phyloP scores from a whole-genome alignment of 2,329 filamentous ascomycete species.

The Aspergillus fumigatus region DNA sequence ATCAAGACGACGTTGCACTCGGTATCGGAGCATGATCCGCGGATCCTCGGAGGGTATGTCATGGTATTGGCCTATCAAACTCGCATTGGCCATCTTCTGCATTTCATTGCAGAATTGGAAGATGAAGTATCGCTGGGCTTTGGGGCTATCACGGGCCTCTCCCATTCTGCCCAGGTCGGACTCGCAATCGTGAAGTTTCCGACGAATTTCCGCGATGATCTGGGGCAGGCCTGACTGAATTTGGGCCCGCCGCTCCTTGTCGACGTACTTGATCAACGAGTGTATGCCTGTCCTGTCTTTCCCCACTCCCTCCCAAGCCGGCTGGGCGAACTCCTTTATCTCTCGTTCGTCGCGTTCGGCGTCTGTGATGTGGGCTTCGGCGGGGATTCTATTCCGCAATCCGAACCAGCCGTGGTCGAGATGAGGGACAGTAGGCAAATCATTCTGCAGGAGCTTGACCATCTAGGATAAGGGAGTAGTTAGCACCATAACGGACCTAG shows the following conservation, averaged over 20 bases:
- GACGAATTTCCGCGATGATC: conserved; percentile 11
- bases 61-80: conserved; percentile 12
- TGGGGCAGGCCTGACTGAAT: conserved; percentile 11
- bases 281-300: conserved; percentile 8
- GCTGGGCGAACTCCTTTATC: background rate
- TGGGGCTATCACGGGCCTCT: conserved; percentile 1
- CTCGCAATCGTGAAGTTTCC: conserved; percentile 4
- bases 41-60: conserved; percentile 6
- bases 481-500: no score
- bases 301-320: conserved; percentile 2
- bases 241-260: conserved; percentile 11
- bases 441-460: conserved; percentile 14
- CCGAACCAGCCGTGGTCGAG: conserved; percentile 15
- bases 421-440: conserved; percentile 7
- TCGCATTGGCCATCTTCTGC: conserved; percentile 12
- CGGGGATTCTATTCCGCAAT: conserved; percentile 12
- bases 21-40: conserved; percentile 3
- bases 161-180: conserved; percentile 1
- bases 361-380: conserved; percentile 1
- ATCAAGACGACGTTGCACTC: background rate
- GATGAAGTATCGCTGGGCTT: conserved; percentile 8
- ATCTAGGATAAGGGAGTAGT: conserved; percentile 6
- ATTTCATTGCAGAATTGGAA: conserved; percentile 11
- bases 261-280: conserved; percentile 12
- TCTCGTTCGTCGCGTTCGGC: conserved; percentile 9